A percentile compares a stretch with the other conserved stretches of the same genome.
Evolutionary conservation across 78 protist genomes (phyloP).

Genomic region (Dictyostelium capitatum): DNA sequence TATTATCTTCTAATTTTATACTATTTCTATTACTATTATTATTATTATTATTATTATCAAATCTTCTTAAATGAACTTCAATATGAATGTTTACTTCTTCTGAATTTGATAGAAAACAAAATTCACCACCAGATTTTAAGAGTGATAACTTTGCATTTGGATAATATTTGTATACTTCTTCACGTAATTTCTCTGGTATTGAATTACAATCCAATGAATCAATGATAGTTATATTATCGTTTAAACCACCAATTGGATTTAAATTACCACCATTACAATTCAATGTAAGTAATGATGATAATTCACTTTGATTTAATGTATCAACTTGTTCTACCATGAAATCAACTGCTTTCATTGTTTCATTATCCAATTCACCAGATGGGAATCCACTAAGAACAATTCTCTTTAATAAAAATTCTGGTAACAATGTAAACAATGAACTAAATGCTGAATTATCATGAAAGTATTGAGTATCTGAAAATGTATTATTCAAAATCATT

Average conservation of each 20-base stretch:
- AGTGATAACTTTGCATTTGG: conserved; percentile 78
- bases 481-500: conserved; percentile 85
- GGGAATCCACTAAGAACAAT: conserved; percentile 82
- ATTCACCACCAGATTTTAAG: conserved; percentile 88
- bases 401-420: conserved; percentile 86
- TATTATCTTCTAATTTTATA: background rate
- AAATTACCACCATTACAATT: conserved; percentile 33
- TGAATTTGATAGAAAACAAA: conserved; percentile 73
- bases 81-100: conserved; percentile 86
- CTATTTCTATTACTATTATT: background rate
- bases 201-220: conserved; percentile 77
- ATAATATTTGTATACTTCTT: conserved; percentile 83
- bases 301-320: conserved; percentile 20
- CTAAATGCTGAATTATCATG: conserved; percentile 52
- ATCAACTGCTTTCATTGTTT: conserved; percentile 85
- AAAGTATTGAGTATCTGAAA: conserved; percentile 79
- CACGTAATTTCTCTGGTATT: conserved; percentile 69
- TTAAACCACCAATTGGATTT: conserved; percentile 49
- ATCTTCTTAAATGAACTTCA: conserved; percentile 70
- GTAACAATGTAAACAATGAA: conserved; percentile 74
- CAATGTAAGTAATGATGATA: conserved; percentile 65
- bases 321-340: conserved; percentile 91
- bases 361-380: conserved; percentile 26
- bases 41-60: conserved; percentile 4
- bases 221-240: conserved; percentile 54